Base-by-base conservation (phyloP, 139 green algal genomes). In the Nannochloris sp. region DNA sequence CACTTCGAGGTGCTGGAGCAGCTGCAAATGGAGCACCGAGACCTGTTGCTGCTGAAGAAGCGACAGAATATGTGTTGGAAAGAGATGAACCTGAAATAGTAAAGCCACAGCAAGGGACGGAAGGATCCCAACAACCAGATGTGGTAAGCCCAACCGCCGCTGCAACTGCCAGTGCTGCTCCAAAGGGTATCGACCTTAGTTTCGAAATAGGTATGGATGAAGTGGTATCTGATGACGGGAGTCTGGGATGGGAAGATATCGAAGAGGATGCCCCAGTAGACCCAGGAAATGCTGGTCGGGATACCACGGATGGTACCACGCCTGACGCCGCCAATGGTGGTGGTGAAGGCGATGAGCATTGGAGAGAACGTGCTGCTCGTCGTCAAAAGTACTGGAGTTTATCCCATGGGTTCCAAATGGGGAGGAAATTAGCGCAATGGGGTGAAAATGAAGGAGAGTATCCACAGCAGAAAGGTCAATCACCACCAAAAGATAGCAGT, bases 361-460 rank as follows among this genome's bases (percentile, higher is more conserved):
- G 88, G 89, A 67, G 82, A 23, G 71, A 91, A 47, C 67, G 88
- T 1, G 84, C 83, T 60, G 42, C 59, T 4, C 44, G 73, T 38
- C 73, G 89, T 3, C 89, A 95, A 61, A 77, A 81, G 46, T 90
- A 88, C 67, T 97, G 88, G 88, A 92, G 79, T 78, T 73, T 67
- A 0, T 82, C 68, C 27, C 81, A 92, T 25, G 90, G 90, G 30
- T 97, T 96, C 69, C 73, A 80, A 36, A 78, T 91, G 51, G 90
- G 90, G 0, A 74, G 90, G n/a, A 94, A 92, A 69, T 81, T 97
- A 42, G 84, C 61, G 2, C 81, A 93, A 30, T 97, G 90, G 90
- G 80, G 75, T 14, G 45, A 71, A 19, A 56, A 44, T 4, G 68
- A 65, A 14, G 42, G 42, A n/a, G 19, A 57, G 29, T 46, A 34